These are phyloP conservation scores for Kalaharituber pfeilii DNA, from an alignment of 2,329 filamentous ascomycete species.

Conservation along the genomic window DNA sequence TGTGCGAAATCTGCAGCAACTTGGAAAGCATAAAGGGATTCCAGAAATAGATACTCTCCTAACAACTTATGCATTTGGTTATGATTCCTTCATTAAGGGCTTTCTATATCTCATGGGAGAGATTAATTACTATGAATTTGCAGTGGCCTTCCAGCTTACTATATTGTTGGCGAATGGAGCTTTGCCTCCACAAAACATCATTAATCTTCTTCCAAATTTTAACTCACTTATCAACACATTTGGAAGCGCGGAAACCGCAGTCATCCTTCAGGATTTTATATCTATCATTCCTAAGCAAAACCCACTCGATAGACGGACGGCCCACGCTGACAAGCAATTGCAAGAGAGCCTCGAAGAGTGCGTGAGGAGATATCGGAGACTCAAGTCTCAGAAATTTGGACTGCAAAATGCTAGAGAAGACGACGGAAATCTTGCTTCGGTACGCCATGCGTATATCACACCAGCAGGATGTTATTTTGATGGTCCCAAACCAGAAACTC, in stretches of 20 bases:
- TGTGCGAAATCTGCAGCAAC: constrained; percentile 19
- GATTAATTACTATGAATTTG: constrained; percentile 1
- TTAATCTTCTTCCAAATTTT: constrained; percentile 33
- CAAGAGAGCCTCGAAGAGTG: constrained; percentile 27
- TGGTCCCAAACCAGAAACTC: constrained; percentile 48
- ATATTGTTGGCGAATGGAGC: constrained; percentile 46
- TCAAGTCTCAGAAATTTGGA: neutral
- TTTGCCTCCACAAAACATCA: constrained; percentile 39
- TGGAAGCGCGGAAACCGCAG: constrained; percentile 21
- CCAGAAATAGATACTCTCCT: constrained; percentile 21
- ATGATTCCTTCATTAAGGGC: constrained; percentile 9
- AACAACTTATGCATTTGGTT: constrained; percentile 14
- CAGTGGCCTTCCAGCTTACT: constrained; percentile 45
- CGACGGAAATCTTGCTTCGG: constrained; percentile 31
- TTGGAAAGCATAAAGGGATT: constrained; percentile 24
- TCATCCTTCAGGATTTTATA: constrained; percentile 38
- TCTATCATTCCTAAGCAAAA: constrained; percentile 37
- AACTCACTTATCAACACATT: constrained; percentile 23
- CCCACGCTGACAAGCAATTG: constrained; percentile 30
- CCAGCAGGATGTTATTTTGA: constrained; percentile 40
- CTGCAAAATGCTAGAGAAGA: neutral
- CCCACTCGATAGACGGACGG: constrained; percentile 37
- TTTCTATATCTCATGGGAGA: neutral
- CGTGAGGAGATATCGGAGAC: neutral
- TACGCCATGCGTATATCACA: constrained; percentile 42